A percentile compares a stretch with the other conserved stretches of the same genome.
phyloP scores from a whole-genome alignment of 2,329 filamentous ascomycete species.

The Botrytis galanthina region DNA sequence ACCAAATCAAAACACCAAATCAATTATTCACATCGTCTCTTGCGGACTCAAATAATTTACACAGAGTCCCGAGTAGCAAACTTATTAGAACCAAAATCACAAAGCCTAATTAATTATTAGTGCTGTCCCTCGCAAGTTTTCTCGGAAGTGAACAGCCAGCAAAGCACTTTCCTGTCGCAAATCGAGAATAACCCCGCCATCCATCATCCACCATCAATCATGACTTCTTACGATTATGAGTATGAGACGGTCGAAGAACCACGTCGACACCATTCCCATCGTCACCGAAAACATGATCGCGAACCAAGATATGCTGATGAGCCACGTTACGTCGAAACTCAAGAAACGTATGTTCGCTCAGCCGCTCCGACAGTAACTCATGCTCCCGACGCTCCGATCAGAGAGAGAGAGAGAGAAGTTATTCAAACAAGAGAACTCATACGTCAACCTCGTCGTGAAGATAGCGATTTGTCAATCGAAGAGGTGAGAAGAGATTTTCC shows the following conservation, averaged over 20 bases:
- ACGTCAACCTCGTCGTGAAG: constrained; percentile 59
- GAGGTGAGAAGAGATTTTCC: constrained; percentile 84
- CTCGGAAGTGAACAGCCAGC: background rate
- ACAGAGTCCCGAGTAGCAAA: background rate
- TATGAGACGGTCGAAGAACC: constrained; percentile 29
- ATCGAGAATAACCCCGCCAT: constrained; percentile 13
- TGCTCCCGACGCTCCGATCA: constrained; percentile 31
- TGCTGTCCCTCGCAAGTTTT: background rate
- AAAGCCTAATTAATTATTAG: constrained; percentile 12
- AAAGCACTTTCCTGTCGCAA: constrained; percentile 14
- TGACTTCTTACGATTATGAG: constrained; percentile 31
- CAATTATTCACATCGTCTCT: background rate
- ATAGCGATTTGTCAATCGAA: constrained; percentile 74
- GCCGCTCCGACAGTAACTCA: constrained; percentile 29
- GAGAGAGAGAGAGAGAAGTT: constrained; percentile 17
- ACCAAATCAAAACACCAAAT: background rate
- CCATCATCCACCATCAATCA: background rate
- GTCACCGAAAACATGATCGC: constrained; percentile 37
- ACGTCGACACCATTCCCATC: constrained; percentile 33
- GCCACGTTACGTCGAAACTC: constrained; percentile 51
- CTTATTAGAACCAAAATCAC: background rate
- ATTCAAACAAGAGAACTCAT: constrained; percentile 54
- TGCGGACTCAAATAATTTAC: background rate
- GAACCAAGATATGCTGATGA: constrained; percentile 53
- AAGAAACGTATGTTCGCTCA: constrained; percentile 38